Percentiles rank a stretch among this genome's conserved stretches.
Conservation (phyloP, 768 basidiomycete genomes). For the Psilocybe subaeruginosa region DNA sequence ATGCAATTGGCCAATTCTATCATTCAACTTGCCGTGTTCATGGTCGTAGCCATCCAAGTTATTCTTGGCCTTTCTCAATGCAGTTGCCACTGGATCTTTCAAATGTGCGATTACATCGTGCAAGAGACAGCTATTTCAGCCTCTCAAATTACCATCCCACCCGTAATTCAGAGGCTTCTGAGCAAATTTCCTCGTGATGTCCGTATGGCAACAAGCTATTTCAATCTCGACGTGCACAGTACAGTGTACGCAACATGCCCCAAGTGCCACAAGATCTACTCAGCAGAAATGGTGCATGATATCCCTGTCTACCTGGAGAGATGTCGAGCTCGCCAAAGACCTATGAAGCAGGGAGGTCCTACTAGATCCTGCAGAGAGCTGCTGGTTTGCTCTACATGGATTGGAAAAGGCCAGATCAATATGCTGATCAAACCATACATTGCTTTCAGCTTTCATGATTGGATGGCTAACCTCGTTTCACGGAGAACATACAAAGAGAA, state of each 20-base stretch:
- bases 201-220: conserved; percentile 1
- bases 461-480: conserved; percentile 3
- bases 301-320: conserved; percentile 4
- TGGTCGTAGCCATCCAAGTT: conserved; percentile 13
- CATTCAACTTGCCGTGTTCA: neutral
- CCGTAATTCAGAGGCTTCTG: neutral
- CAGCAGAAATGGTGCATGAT: neutral
- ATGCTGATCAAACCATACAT: conserved; percentile 10
- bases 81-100: conserved; percentile 7
- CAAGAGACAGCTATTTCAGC: neutral
- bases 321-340: neutral
- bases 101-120: neutral
- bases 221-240: conserved; percentile 3
- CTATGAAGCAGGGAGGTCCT: conserved; percentile 2
- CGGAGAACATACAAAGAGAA: neutral
- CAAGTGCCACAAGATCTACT: conserved; percentile 5
- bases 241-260: conserved; percentile 10
- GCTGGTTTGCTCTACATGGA: no score
- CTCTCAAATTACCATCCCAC: neutral
- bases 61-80: conserved; percentile 10
- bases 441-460: conserved; percentile 1
- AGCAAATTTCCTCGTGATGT: conserved; percentile 4
- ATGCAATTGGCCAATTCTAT: no score
- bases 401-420: neutral
- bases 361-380: neutral